Evolutionary conservation across 371 early-diverging fungal genomes (phyloP), one percentile per base, ranked within the genome.

Genomic region (Saksenaea oblongispora): DNA sequence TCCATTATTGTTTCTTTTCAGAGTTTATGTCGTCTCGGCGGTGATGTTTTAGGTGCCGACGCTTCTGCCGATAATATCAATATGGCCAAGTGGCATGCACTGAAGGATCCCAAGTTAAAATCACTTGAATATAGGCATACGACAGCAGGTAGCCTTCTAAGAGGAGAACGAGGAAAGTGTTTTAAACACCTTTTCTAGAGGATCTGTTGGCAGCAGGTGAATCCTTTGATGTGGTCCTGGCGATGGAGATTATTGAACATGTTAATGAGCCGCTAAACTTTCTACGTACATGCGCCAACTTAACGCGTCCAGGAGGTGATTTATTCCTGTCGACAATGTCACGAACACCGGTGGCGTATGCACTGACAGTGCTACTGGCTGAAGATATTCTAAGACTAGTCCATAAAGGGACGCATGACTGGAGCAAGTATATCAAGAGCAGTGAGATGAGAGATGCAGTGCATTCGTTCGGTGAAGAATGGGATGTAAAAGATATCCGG

Each of bases 221-320:
- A 59, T 65, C 67, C 8, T 97, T 92, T 71, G 97, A 96, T 67
- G 83, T 86, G 2, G 95, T 98, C 10, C 84, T 89, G 34, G 91
- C 93, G 0, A 78, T 96, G 78, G 98, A 98, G 71, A 90, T 97
- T 28, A 88, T 97, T 60, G 98, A 98, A 78, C 97, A 97, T 64
- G 97, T 98, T 15, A 79, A 79, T 11, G 84, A 94, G 57, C 92
- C 94, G 0, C 64, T 74, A 4, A 73, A 72, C 11, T 97, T 98
- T 70, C 75, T 95, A 14, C 66, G 74, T 28, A 82, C 88, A 0
- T 87, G 93, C 47, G 75, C 83, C 17, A 65, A 83, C 10, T 75
- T 96, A 34, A 68, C 69, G 15, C 74, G 88, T 69, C 91, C 94
- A 2, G 84, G 83, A 2, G 97, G 93, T 0, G 66, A 86, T 22